Percentiles rank a stretch among this genome's conserved stretches.
phyloP scores from a whole-genome alignment of 2,329 filamentous ascomycete genomes.

The Trichoderma sp. region DNA sequence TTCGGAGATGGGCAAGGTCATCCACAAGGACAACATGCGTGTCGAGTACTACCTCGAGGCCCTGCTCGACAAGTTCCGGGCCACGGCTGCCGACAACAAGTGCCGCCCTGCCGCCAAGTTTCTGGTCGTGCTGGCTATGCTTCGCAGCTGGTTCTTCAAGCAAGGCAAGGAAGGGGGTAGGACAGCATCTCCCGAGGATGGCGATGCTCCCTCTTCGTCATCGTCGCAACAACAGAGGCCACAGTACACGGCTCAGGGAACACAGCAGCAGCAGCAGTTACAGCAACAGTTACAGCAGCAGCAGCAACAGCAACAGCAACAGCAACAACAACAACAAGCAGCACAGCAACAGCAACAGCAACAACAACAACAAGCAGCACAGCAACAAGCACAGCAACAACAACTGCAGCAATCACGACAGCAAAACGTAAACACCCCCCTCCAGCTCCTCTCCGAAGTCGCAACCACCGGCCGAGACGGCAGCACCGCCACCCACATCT shows the following conservation, averaged over 20 bases:
- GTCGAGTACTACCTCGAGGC: constrained; percentile 63
- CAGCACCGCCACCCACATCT: constrained; percentile 22
- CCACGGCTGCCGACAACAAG: constrained; percentile 59
- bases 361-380: constrained; percentile 22
- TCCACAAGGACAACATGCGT: constrained; percentile 65
- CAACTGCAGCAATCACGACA: constrained; percentile 23
- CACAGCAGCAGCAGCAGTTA: constrained; percentile 19
- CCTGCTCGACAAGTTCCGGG: constrained; percentile 65
- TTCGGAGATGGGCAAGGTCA: constrained; percentile 66
- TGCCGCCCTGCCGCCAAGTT: constrained; percentile 69
- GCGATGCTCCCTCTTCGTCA: background rate
- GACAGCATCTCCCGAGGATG: background rate
- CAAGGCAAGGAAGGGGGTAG: constrained; percentile 35
- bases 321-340: constrained; percentile 23
- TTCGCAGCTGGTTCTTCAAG: constrained; percentile 66
- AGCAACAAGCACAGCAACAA: constrained; percentile 23
- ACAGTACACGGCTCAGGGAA: background rate
- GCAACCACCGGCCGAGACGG: constrained; percentile 47
- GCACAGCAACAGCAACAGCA: constrained; percentile 23
- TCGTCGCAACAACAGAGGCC: background rate
- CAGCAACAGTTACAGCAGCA: constrained; percentile 23
- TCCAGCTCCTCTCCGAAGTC: constrained; percentile 56
- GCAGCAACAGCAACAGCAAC: constrained; percentile 22
- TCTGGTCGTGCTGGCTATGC: constrained; percentile 65
- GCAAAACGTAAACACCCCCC: constrained; percentile 46